These are phyloP conservation scores for Phlebiopsis gigantea DNA, from an alignment of 768 basidiomycete genomes.

Conservation along the genomic window DNA sequence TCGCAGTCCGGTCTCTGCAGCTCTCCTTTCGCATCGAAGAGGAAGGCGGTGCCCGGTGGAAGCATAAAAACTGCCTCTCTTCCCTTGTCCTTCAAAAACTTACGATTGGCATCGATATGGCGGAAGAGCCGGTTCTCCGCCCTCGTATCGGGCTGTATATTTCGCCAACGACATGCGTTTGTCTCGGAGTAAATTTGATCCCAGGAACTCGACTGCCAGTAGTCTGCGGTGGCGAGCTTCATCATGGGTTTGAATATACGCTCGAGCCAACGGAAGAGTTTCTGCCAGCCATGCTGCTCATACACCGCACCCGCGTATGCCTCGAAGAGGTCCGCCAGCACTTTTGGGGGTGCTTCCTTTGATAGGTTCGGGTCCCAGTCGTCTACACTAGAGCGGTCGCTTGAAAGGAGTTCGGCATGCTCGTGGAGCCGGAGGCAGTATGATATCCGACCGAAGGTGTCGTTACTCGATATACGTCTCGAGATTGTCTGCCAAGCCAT, in stretches of 20 bases:
- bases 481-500: conserved; percentile 16
- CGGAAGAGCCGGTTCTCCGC: not conserved
- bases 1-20: conserved; percentile 15
- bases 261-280: conserved; percentile 22
- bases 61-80: not conserved
- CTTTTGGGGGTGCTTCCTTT: conserved; percentile 23
- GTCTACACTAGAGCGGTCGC: not conserved
- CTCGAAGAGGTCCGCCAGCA: conserved; percentile 30
- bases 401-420: conserved; percentile 20
- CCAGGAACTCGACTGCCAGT: conserved; percentile 10
- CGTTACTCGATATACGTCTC: conserved; percentile 25
- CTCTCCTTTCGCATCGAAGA: not conserved
- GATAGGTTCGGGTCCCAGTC: conserved; percentile 17
- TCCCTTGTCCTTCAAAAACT: not conserved
- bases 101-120: not conserved
- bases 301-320: conserved; percentile 27
- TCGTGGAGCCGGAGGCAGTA: conserved; percentile 24
- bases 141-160: not conserved
- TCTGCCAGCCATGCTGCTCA: conserved; percentile 25
- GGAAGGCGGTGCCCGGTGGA: not conserved
- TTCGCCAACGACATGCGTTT: not conserved
- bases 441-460: conserved; percentile 28
- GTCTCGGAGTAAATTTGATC: not conserved
- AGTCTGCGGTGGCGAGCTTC: conserved; percentile 23
- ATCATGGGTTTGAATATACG: conserved; percentile 22